These are phyloP conservation scores for Cucurbita pepo DNA, from an alignment of 306 rosid genomes.

Conservation along the genomic window DNA sequence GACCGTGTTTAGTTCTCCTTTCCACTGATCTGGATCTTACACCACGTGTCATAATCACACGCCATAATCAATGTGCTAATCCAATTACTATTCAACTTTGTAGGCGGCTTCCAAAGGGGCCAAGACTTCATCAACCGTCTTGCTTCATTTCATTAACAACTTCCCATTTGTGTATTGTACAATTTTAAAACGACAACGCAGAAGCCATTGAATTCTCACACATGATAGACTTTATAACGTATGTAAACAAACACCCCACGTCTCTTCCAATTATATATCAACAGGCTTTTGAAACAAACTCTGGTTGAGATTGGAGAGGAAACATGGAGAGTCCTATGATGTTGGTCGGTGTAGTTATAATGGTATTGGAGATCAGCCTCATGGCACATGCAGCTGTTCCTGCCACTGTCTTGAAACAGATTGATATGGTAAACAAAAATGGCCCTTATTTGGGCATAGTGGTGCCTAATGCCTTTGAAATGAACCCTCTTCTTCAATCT, in stretches of 20 bases:
- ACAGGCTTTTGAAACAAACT: not conserved
- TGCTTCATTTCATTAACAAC: not conserved
- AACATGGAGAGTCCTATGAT: not conserved
- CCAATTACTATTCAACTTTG: not conserved
- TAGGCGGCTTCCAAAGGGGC: not conserved
- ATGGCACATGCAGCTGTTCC: slow-evolving; percentile 22
- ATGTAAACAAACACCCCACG: not conserved
- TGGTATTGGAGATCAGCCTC: not conserved
- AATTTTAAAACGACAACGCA: not conserved
- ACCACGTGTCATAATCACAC: too few species aligned
- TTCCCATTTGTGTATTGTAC: not conserved
- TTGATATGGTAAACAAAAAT: slow-evolving; percentile 19
- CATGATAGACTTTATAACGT: not conserved
- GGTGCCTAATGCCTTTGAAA: slow-evolving; percentile 58
- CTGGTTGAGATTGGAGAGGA: not conserved
- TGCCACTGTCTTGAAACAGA: slow-evolving; percentile 12
- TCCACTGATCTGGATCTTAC: too few species aligned
- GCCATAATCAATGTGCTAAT: too few species aligned
- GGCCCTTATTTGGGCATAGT: slow-evolving; percentile 67
- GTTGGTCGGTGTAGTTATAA: not conserved
- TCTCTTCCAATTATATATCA: not conserved
- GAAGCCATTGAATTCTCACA: not conserved
- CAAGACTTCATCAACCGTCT: not conserved
- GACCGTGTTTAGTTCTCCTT: too few species aligned
- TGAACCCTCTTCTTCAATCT: slow-evolving; percentile 64